A percentile compares a stretch with the other conserved stretches of the same genome.
Conservation (phyloP, 2,329 filamentous ascomycete species). For the Colletotrichum eremochloae region DNA sequence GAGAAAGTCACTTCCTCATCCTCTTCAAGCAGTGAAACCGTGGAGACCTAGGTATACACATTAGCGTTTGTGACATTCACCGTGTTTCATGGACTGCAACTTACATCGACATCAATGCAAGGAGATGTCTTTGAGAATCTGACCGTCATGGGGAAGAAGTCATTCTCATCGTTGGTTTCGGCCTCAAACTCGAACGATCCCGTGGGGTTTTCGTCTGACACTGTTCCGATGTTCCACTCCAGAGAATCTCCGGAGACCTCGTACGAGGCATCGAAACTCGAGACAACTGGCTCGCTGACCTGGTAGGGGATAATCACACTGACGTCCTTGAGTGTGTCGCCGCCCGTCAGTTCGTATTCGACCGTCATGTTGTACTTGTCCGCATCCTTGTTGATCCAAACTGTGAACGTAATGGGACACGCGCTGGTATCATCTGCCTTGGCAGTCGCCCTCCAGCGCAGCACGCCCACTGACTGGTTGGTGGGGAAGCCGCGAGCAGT, state of each 20-base stretch:
- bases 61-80: constrained; percentile 7
- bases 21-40: constrained; percentile 79
- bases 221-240: constrained; percentile 92
- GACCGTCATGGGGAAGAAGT: constrained; percentile 98
- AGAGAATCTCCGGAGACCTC: constrained; percentile 93
- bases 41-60: constrained; percentile 64
- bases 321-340: constrained; percentile 85
- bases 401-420: constrained; percentile 94
- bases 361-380: constrained; percentile 91
- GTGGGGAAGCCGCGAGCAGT: constrained; percentile 89
- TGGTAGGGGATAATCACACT: constrained; percentile 89
- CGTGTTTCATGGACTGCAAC: constrained; percentile 51
- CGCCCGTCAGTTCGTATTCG: constrained; percentile 92
- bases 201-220: constrained; percentile 84
- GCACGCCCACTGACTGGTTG: constrained; percentile 92
- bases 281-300: constrained; percentile 86
- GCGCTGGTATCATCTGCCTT: constrained; percentile 84
- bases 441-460: constrained; percentile 91
- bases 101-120: constrained; percentile 94
- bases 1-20: constrained; percentile 85
- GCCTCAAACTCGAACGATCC: constrained; percentile 98
- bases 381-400: constrained; percentile 94
- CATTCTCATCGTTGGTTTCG: constrained; percentile 86
- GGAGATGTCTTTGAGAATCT: constrained; percentile 88
- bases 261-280: constrained; percentile 94